These are phyloP conservation scores for Cenchrus purpureus DNA, from an alignment of 176 grass and related monocot genomes.

Conservation along the genomic window DNA sequence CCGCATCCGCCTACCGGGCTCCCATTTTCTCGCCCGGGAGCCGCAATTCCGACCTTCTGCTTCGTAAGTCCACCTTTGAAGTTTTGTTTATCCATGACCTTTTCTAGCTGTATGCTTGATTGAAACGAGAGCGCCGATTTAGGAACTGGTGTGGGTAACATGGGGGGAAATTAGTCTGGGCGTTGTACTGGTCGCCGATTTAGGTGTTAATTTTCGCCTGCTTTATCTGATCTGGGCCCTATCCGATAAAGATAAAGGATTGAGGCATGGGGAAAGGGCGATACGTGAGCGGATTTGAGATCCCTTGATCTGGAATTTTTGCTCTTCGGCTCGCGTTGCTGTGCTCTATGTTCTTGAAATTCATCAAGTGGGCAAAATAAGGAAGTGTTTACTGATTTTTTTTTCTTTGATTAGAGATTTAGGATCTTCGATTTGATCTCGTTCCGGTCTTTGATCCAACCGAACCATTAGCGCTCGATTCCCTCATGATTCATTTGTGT, in stretches of 20 bases:
- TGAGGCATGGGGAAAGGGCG: not conserved
- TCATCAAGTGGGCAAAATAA: not conserved
- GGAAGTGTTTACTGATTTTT: conserved; percentile 1
- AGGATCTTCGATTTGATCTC: conserved; percentile 14
- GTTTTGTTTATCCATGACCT: not conserved
- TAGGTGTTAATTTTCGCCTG: not conserved
- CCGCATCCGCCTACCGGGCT: not conserved
- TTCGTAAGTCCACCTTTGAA: conserved; percentile 31
- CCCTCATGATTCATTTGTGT: not conserved
- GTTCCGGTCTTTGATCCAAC: not conserved
- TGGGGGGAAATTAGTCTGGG: not conserved
- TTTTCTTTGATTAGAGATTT: not conserved
- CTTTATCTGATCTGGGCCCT: conserved; percentile 29
- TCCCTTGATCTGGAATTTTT: conserved; percentile 2
- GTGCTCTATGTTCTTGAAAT: not conserved
- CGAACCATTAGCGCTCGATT: not conserved
- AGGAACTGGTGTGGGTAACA: not conserved
- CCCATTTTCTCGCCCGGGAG: conserved; percentile 39
- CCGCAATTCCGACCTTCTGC: conserved; percentile 12
- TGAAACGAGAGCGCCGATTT: not conserved
- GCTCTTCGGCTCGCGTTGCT: not conserved
- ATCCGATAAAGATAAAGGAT: not conserved
- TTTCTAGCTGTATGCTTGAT: not conserved
- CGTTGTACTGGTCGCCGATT: too few species aligned
- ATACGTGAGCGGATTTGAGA: not conserved